Base-by-base conservation (phyloP, 2,329 filamentous ascomycete genomes). In the Xylaria sp. region DNA sequence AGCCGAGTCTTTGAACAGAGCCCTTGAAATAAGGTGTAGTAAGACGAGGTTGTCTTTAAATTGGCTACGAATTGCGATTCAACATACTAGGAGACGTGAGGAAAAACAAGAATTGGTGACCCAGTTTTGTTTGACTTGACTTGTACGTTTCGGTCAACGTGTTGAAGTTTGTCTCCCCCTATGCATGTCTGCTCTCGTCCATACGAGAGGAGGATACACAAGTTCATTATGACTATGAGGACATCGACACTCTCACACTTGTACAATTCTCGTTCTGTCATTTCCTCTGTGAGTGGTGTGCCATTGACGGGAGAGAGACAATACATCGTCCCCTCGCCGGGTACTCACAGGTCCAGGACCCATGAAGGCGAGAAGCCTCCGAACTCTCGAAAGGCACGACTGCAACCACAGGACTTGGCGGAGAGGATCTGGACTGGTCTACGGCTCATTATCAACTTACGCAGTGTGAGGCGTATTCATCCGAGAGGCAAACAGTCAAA, bases 391-490 rank as follows among this genome's bases (percentile, higher is more conserved):
- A 48, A 34, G 15, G 60, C 56, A 37, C 23, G 25, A 46, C 58
- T 55, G 39, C 37, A 28, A 44, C 51, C 25, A 55, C 23, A 41
- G 37, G 34, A 57, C 28, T 50, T 23, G 23, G 50, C 23, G 50
- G 55, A 31, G 18, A 28, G 31, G 39, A 51, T 51, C 56, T 44
- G n/a, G 41, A 51, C 41, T 50, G 13, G n/a, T 41, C 23, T 8
- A 39, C 28, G 31, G 31, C 39, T 4, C 44, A 41, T 44, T 25
- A 46, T 39, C 25, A 25, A 56, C 50, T 46, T 25, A 65, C 58
- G 39, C 18, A 37, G 18, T 46, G 39, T 6, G 18, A 28, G 12
- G n/a, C 13, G 52, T 60, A 18, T 10, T 28, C 54, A 15, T 23
- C n/a, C 5, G 41, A 18, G 37, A 59, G 44, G 20, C 31, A 54